Base-by-base conservation (phyloP, 148 eudicot genomes). In the Chenopodium formosanum region DNA sequence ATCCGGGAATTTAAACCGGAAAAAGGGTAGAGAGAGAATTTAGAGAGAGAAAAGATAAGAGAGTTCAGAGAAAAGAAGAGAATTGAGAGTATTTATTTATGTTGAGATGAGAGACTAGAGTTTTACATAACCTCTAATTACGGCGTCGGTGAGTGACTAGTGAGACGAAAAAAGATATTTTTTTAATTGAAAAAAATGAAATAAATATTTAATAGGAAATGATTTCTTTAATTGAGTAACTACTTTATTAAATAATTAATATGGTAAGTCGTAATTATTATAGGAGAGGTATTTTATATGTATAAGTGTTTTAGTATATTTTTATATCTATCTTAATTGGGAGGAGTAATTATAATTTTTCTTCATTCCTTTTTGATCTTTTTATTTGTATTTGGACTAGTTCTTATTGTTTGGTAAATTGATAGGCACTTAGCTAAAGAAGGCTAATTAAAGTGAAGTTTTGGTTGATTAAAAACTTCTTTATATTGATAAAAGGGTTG, bases 121-220 rank as follows among this genome's bases (percentile, higher is more conserved):
- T 9, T 73, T 9, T 44, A 56, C 23, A 34, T 73, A 31, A 76
- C 76, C 80, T 83, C 56, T 71, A 82, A 82, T 84, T 79, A 76
- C 79, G 86, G 81, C 86, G 89, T 87, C 89, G 89, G 89, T 84
- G 89, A 72, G 31, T 5, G 13, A 47, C 2, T 12, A 46, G 22
- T 46, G 25, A 73, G 48, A 47, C 12, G 73, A 23, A 17, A 37
- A 65, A 7, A 40, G 8, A 40, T 40, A 40, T 40, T 40, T 40
- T 70, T 23, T 19, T 10, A 14, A 50, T 25, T 1, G 2, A 50
- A 25, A 50, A 9, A 32, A 70, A 9, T 12, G 32, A 7, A 34
- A 32, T 17, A 32, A 25, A 25, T 25, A 25, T 25, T 25, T 32
- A 32, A 70, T 71, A 9, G 6, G 25, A 32, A 7, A 7, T 47